These are phyloP conservation scores for Kalmanozyma brasiliensis DNA, from an alignment of 1,284 basidiomycete genomes.

Conservation along the genomic window DNA sequence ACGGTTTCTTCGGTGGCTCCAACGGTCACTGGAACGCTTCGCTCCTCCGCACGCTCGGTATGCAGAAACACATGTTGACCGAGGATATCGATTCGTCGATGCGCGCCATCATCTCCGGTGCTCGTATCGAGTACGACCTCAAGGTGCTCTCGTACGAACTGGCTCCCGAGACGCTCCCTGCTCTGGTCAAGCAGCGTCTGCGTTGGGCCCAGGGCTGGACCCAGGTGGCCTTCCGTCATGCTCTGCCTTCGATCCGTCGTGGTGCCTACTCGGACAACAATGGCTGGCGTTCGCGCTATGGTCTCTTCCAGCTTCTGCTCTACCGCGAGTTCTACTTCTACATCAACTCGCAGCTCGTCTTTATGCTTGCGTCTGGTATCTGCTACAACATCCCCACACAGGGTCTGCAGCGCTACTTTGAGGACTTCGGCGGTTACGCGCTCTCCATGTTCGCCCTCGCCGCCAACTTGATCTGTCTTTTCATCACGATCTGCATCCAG, in stretches of 20 bases:
- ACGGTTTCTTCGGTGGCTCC: slow-evolving; percentile 61
- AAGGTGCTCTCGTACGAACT: slow-evolving; percentile 57
- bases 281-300: slow-evolving; percentile 45
- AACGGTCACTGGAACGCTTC: slow-evolving; percentile 65
- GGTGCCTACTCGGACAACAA: slow-evolving; percentile 55
- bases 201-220: slow-evolving; percentile 64
- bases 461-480: slow-evolving; percentile 50
- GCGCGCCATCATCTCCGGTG: slow-evolving; percentile 60
- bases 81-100: slow-evolving; percentile 62
- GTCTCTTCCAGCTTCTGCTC: slow-evolving; percentile 56
- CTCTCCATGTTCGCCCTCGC: slow-evolving; percentile 50
- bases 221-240: slow-evolving; percentile 59
- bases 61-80: slow-evolving; percentile 61
- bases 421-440: slow-evolving; percentile 48
- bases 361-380: slow-evolving; percentile 49
- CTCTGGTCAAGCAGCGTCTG: slow-evolving; percentile 58
- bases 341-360: slow-evolving; percentile 52
- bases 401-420: slow-evolving; percentile 42
- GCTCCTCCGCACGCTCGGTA: slow-evolving; percentile 51
- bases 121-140: slow-evolving; percentile 59
- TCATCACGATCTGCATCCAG: slow-evolving; percentile 47
- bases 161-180: slow-evolving; percentile 55
- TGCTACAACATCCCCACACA: slow-evolving; percentile 46
- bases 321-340: slow-evolving; percentile 61
- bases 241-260: slow-evolving; percentile 45